Evolutionary conservation across 2,329 filamentous ascomycete genomes (phyloP).

Genomic region (Uncinocarpus reesii): DNA sequence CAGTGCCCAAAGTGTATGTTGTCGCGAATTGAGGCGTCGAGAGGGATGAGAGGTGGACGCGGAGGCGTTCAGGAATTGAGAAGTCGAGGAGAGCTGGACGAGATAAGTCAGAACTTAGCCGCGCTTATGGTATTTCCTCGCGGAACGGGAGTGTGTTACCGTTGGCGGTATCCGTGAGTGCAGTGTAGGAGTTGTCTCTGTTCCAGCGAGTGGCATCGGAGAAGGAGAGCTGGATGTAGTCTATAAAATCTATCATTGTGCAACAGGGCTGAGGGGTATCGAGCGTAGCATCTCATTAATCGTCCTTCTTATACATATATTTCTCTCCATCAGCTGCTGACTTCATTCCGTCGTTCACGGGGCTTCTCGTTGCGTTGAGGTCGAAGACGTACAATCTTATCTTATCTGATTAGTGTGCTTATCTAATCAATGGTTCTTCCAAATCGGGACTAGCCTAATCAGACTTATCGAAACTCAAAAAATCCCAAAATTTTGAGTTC

Average conservation of each 20-base stretch:
- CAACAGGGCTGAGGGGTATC: neutral
- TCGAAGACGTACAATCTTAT: too few species aligned
- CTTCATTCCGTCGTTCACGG: neutral
- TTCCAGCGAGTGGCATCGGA: conserved; percentile 80
- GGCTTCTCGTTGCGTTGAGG: too few species aligned
- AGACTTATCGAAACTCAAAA: conserved; percentile 27
- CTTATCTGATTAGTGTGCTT: conserved; percentile 9
- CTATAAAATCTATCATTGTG: conserved; percentile 91
- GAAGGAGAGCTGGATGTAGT: conserved; percentile 87
- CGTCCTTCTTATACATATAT: neutral
- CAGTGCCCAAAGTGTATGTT: conserved; percentile 79
- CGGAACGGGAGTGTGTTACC: conserved; percentile 41
- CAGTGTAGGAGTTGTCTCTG: conserved; percentile 81
- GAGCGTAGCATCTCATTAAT: neutral
- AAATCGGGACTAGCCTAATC: conserved; percentile 27
- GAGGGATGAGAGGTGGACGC: conserved; percentile 79
- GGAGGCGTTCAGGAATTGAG: conserved; percentile 69
- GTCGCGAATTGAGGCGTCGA: conserved; percentile 89
- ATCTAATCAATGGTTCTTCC: conserved; percentile 26
- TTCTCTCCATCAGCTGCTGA: neutral
- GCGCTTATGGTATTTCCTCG: neutral
- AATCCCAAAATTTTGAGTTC: conserved; percentile 19
- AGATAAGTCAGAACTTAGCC: neutral
- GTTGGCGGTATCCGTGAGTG: conserved; percentile 71
- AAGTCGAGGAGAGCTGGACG: conserved; percentile 72